Conservation (phyloP, 2,329 filamentous ascomycete species). For the Apiospora arundinis region DNA sequence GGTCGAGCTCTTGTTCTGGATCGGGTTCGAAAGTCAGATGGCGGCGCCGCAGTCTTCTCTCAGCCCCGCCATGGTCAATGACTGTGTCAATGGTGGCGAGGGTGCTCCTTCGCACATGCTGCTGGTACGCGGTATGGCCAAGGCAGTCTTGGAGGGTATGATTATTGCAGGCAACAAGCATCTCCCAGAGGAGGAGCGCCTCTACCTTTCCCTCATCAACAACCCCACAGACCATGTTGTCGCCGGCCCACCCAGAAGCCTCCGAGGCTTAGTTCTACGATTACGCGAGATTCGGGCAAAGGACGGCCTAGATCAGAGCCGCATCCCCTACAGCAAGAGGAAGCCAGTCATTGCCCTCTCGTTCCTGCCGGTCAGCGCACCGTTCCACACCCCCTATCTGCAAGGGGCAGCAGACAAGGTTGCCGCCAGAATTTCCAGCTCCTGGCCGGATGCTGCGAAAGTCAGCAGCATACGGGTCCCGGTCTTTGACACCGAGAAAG, state of each 20-base stretch:
- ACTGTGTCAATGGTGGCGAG: neutral
- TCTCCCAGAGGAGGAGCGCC: neutral
- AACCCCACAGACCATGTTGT: conserved; percentile 27
- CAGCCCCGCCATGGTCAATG: neutral
- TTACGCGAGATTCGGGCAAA: neutral
- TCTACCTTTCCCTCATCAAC: conserved; percentile 35
- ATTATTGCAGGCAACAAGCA: neutral
- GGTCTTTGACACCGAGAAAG: neutral
- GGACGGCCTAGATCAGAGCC: neutral
- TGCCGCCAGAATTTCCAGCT: conserved; percentile 37
- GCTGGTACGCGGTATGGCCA: neutral
- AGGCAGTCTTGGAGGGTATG: neutral
- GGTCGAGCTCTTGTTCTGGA: conserved; percentile 43
- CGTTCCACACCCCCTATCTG: neutral
- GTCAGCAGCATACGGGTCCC: neutral
- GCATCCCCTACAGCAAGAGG: neutral
- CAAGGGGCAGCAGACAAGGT: neutral
- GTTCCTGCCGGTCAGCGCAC: neutral
- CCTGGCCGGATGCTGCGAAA: neutral
- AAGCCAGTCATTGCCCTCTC: neutral
- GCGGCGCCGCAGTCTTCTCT: conserved; percentile 27
- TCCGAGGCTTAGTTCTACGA: neutral
- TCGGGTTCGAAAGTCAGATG: conserved; percentile 40
- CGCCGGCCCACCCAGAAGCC: conserved; percentile 26
- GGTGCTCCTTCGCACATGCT: conserved; percentile 31